phyloP scores from a whole-genome alignment of 176 grass and related monocot genomes.

The Zoysia japonica region DNA sequence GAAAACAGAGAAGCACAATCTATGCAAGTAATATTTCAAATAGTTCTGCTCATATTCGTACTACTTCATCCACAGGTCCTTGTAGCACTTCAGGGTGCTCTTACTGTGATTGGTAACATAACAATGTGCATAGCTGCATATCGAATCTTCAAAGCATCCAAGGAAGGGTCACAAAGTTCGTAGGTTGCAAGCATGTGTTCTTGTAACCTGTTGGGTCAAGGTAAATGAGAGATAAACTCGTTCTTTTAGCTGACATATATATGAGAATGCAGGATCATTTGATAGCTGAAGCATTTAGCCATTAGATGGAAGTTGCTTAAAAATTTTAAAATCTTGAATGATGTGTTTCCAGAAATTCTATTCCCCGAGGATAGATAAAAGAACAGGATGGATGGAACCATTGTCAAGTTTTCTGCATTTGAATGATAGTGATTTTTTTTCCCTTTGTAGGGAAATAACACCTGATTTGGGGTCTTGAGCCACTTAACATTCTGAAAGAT shows the following conservation, averaged over 20 bases:
- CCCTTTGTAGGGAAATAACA: neutral
- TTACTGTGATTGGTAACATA: conserved; percentile 81
- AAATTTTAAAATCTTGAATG: neutral
- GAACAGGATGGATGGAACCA: neutral
- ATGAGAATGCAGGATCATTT: conserved; percentile 6
- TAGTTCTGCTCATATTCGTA: conserved; percentile 6
- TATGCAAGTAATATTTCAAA: neutral
- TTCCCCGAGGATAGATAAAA: neutral
- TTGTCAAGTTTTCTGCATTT: neutral
- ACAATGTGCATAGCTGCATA: conserved; percentile 93
- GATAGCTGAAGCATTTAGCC: neutral
- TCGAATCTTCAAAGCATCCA: conserved; percentile 84
- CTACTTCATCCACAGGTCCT: conserved; percentile 47
- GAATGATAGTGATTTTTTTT: neutral
- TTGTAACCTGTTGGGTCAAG: neutral
- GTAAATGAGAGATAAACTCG: neutral
- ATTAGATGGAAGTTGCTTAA: neutral
- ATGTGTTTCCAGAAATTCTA: neutral
- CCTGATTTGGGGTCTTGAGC: neutral
- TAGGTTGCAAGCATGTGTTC: conserved; percentile 37
- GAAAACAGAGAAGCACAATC: conserved; percentile 3
- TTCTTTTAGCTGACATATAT: neutral
- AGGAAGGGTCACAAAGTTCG: conserved; percentile 58
- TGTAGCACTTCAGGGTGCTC: conserved; percentile 80
- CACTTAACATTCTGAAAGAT: too few species aligned